Base-by-base conservation (phyloP, 2,329 filamentous ascomycete species). In the Tolypocladium ophioglossoides region DNA sequence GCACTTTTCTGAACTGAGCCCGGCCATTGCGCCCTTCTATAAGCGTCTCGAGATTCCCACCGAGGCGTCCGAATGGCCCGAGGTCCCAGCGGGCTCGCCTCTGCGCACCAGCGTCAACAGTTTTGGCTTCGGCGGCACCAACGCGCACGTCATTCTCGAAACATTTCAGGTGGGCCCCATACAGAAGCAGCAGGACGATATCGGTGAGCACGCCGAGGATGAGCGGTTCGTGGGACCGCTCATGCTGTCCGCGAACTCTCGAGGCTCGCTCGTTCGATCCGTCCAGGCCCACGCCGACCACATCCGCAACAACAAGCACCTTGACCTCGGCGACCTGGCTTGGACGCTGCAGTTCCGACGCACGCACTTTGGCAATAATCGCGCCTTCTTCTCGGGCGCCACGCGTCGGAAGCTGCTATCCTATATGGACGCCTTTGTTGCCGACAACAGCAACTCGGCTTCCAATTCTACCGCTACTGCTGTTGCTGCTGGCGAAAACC, bases 111-210 rank as follows among this genome's bases (percentile, higher is more conserved):
- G 72, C 54, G 67, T 78, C 51, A 78, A 77, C 61, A 72, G 69
- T 41, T 79, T 78, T 57, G 76, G 77, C 2, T 78, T 73, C 58
- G 76, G 76, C 7, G 76, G 76, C 35, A 75, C 74, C 1, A 77
- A 78, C 50, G 70, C 69, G 0, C 76, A 78, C 54, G 64, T 70
- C 7, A 70, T 78, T 20, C 52, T 78, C 10, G 54, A 58, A 3
- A 41, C 24, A 40, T 54, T 38, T 16, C 4, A 47, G 27, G 27
- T 9, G 16, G 18, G 11, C 0, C 3, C 24, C 27, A 2, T 5
- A 8, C 27, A n/a, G 10, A 3, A 47, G 18, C 24, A 32, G 27
- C 27, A 32, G 4, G 9, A 32, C 16, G 27, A n/a, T 10, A 2
- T 44, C 6, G 10, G 11, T 7, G 27, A 47, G 27, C 16, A 47